These are phyloP conservation scores for Lactarius evosmus DNA, from an alignment of 768 basidiomycete species.

Conservation along the genomic window DNA sequence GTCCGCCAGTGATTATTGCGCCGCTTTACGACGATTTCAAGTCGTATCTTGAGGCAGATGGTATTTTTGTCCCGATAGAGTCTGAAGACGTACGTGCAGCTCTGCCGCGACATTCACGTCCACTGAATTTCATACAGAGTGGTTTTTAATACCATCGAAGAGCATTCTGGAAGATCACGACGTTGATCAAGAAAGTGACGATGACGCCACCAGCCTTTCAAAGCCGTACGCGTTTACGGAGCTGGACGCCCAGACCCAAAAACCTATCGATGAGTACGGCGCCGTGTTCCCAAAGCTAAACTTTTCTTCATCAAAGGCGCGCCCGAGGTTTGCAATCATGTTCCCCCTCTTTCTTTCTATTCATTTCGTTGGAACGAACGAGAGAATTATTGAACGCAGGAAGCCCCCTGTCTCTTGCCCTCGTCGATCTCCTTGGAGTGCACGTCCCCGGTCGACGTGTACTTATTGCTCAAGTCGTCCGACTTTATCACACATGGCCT, in stretches of 20 bases:
- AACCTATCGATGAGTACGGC: slow-evolving; percentile 62
- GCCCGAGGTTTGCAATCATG: slow-evolving; percentile 26
- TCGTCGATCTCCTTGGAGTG: slow-evolving; percentile 83
- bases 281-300: slow-evolving; percentile 96
- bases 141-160: slow-evolving; percentile 45
- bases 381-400: slow-evolving; percentile 45
- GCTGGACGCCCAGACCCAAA: slow-evolving; percentile 69
- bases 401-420: slow-evolving; percentile 89
- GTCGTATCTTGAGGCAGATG: slow-evolving; percentile 75
- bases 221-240: slow-evolving; percentile 69
- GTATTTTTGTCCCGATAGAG: slow-evolving; percentile 80
- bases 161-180: slow-evolving; percentile 55
- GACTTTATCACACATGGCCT: slow-evolving; percentile 87
- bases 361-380: not conserved
- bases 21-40: slow-evolving; percentile 63
- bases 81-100: slow-evolving; percentile 62
- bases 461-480: slow-evolving; percentile 87
- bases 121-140: not conserved
- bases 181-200: slow-evolving; percentile 41
- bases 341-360: too few species aligned
- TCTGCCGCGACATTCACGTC: not conserved
- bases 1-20: too few species aligned
- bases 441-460: slow-evolving; percentile 84
- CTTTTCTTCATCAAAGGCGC: slow-evolving; percentile 86
- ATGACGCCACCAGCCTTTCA: slow-evolving; percentile 36